Evolutionary conservation across 768 basidiomycete genomes (phyloP).

Genomic region (Holtermanniella nyarrowii): DNA sequence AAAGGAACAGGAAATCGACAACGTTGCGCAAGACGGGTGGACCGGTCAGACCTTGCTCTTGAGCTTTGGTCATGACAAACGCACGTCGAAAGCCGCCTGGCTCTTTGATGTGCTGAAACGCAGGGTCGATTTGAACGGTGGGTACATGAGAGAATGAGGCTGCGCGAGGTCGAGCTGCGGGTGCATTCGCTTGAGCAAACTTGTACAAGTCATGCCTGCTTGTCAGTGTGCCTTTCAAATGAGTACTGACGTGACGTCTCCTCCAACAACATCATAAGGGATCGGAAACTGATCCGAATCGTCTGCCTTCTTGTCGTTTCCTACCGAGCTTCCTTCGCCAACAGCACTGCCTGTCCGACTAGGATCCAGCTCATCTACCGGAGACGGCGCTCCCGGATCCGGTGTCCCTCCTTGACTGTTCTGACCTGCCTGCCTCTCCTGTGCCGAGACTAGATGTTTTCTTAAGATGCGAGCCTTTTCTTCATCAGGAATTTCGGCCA

Average conservation of each 20-base stretch:
- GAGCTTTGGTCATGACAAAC: slow-evolving; percentile 64
- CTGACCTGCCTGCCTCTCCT: slow-evolving; percentile 48
- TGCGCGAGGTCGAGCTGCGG: slow-evolving; percentile 37
- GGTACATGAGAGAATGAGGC: slow-evolving; percentile 50
- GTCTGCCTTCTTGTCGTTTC: slow-evolving; percentile 37
- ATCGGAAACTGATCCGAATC: slow-evolving; percentile 71
- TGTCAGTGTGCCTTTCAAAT: slow-evolving; percentile 5
- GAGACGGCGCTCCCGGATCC: slow-evolving; percentile 9
- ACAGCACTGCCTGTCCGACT: slow-evolving; percentile 6
- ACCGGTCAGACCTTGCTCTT: slow-evolving; percentile 56
- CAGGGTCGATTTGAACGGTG: slow-evolving; percentile 51
- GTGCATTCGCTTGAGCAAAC: slow-evolving; percentile 64
- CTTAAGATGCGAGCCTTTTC: slow-evolving; percentile 74
- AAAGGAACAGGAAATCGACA: slow-evolving; percentile 87
- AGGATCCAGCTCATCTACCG: not conserved
- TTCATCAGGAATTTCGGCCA: slow-evolving; percentile 53
- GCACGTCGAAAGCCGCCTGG: slow-evolving; percentile 90
- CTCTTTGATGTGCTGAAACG: slow-evolving; percentile 84
- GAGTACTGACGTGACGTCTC: slow-evolving; percentile 73
- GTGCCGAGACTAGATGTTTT: slow-evolving; percentile 66
- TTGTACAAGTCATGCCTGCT: slow-evolving; percentile 76
- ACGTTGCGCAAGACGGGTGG: slow-evolving; percentile 62
- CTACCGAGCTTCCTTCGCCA: slow-evolving; percentile 1
- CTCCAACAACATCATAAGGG: slow-evolving; percentile 74
- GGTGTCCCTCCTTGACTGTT: slow-evolving; percentile 35